phyloP scores from a whole-genome alignment of 257 asterid genomes.

The Penstemon newberryi region DNA sequence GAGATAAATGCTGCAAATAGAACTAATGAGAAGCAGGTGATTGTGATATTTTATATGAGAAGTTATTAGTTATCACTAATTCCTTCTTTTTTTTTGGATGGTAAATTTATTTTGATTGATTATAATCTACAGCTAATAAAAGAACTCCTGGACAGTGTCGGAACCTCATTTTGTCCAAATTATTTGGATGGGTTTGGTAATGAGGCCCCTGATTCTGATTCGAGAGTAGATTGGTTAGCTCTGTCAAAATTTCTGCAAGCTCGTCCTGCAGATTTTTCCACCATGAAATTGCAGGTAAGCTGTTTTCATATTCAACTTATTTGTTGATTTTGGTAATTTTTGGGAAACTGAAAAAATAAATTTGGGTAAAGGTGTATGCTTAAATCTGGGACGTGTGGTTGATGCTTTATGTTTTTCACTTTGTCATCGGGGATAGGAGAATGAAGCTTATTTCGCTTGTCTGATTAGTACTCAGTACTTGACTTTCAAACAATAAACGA shows the following conservation, averaged over 20 bases:
- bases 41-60: constrained; percentile 24
- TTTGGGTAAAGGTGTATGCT: neutral
- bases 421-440: constrained; percentile 13
- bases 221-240: constrained; percentile 75
- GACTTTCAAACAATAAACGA: neutral
- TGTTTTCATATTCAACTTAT: constrained; percentile 24
- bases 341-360: neutral
- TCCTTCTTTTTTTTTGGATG: neutral
- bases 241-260: constrained; percentile 81
- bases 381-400: neutral
- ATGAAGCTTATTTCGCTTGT: constrained; percentile 7
- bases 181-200: constrained; percentile 82
- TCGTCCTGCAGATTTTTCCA: constrained; percentile 76
- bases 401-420: neutral
- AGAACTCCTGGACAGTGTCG: constrained; percentile 87
- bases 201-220: constrained; percentile 51
- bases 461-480: constrained; percentile 20
- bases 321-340: neutral
- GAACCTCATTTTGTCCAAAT: constrained; percentile 83
- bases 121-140: constrained; percentile 73
- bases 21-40: constrained; percentile 89
- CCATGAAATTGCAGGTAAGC: constrained; percentile 76
- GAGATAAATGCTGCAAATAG: constrained; percentile 92
- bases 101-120: constrained; percentile 18
- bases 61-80: constrained; percentile 16